Evolutionary conservation across 1,284 basidiomycete genomes (phyloP), one percentile per base, ranked within the genome.

Genomic region (Leccinum fuscescens): DNA sequence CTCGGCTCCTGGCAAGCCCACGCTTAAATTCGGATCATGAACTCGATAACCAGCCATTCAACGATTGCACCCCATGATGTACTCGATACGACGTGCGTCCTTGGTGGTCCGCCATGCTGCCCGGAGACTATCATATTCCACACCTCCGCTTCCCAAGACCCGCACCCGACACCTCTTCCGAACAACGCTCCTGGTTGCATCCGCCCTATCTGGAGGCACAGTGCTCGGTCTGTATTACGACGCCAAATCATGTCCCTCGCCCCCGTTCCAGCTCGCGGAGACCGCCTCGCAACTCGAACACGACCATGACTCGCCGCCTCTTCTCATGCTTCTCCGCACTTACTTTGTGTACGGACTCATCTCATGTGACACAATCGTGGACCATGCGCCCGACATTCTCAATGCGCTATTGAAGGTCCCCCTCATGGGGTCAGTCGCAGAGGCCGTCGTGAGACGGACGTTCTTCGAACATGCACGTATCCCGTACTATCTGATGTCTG

Each of bases 321-420:
- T 72, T 17, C 42, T 42, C n/a, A 33, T 56, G 61, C 77, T 90
- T 22, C 51, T 87, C 24, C 84, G 93, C 56, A 78, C 27, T 1
- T 96, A 94, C 68, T 71, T 88, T 54, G 93, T 96, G 46, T 96
- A 90, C 76, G 82, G 89, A 11, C 80, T 92, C 72, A 92, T 89
- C 72, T 92, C 90, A 7, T 78, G 92, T 31, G 91, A 94, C 2
- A 69, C 79, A 0, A 75, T 97, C 14, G 89, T 96, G 39, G 92
- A 96, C 69, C 77, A 84, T 62, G 86, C 92, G 0, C 93, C 94
- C 0, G 71, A 76, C 37, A 77, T 96, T n/a, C 80, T 97, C 51
- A 76, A 82, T 24, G 69, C 80, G 2, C 72, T 91, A 39, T 80
- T 83, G 1, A 79, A 81, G 57, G 77, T 93, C 12, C 93, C 94